These are phyloP conservation scores for Tripterygium wilfordii DNA, from an alignment of 177 flowering plant species.

Conservation along the genomic window DNA sequence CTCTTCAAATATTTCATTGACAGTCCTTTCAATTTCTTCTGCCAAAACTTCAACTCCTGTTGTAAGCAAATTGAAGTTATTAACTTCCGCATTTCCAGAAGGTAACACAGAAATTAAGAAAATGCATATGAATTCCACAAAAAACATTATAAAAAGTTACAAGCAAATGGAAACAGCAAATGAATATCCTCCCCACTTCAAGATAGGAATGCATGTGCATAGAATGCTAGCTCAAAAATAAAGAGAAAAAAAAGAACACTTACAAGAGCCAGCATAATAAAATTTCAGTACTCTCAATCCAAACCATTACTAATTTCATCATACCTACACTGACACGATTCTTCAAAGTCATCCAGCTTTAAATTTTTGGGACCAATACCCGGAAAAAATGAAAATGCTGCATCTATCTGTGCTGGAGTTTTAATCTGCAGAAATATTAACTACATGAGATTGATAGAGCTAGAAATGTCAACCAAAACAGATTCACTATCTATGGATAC, in stretches of 20 bases:
- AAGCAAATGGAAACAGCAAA: no score
- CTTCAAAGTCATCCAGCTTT: conserved; percentile 62
- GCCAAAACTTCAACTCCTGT: conserved; percentile 73
- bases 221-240: no score
- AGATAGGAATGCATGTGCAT: no score
- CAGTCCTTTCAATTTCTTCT: conserved; percentile 59
- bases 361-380: conserved; percentile 45
- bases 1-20: conserved; percentile 66
- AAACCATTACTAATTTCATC: conserved; percentile 11
- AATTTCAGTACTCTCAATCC: not conserved
- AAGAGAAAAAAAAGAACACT: no score
- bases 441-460: not conserved
- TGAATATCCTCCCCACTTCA: no score
- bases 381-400: conserved; percentile 59
- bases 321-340: conserved; percentile 94
- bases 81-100: conserved; percentile 2
- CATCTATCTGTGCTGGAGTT: conserved; percentile 77
- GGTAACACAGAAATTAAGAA: no score
- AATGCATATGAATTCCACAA: no score
- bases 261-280: no score
- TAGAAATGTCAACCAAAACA: not conserved
- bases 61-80: conserved; percentile 4
- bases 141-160: no score
- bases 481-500: not conserved
- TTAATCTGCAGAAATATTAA: conserved; percentile 54